phyloP scores from a whole-genome alignment of 139 green algal genomes.

The Coelastrella sp. region DNA sequence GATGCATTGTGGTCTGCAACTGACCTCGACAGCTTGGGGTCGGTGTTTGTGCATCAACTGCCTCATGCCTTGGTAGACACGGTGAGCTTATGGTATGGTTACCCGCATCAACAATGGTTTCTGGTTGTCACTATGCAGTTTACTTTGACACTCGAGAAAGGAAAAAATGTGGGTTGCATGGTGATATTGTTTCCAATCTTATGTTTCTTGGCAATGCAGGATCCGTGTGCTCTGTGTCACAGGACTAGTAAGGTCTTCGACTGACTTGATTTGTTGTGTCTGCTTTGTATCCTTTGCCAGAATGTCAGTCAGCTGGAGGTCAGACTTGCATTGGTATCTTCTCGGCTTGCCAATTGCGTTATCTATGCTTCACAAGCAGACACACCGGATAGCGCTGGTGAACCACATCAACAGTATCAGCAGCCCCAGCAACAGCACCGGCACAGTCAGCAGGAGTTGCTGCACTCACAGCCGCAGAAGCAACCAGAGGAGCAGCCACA shows the following conservation, averaged over 20 bases:
- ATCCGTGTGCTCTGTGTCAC: no score
- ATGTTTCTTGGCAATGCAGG: background rate
- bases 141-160: no score
- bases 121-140: no score
- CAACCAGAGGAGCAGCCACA: no score
- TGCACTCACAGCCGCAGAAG: no score
- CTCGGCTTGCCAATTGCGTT: constrained; percentile 34
- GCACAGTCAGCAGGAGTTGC: constrained; percentile 15
- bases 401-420: constrained; percentile 6
- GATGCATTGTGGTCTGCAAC: constrained; percentile 34
- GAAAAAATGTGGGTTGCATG: no score
- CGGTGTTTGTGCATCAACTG: constrained; percentile 53
- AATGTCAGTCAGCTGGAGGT: constrained; percentile 44
- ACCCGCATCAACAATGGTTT: no score
- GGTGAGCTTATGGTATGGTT: no score
- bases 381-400: no score
- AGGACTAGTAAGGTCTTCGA: no score
- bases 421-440: background rate
- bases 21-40: constrained; percentile 39
- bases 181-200: no score
- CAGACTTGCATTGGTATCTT: constrained; percentile 56
- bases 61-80: constrained; percentile 48
- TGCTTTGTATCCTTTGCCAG: background rate
- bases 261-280: no score
- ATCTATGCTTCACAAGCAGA: constrained; percentile 42